These are phyloP conservation scores for Dothidotthia symphoricarpi DNA, from an alignment of 2,329 filamentous ascomycete genomes.

Conservation along the genomic window DNA sequence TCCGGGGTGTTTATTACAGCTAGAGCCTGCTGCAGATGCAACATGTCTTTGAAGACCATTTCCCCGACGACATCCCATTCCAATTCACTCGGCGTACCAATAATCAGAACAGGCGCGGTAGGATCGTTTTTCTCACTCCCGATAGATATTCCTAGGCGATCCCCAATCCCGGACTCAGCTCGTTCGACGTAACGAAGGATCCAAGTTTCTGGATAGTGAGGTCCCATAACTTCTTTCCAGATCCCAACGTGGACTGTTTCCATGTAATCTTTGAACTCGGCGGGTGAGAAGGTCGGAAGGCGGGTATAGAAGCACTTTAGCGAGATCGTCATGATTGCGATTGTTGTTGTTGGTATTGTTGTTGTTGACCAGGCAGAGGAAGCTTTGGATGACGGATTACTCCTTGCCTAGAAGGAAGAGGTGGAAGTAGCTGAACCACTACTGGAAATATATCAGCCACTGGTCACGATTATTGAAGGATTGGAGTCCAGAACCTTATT, in stretches of 20 bases:
- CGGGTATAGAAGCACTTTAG: slow-evolving; percentile 18
- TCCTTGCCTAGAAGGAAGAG: neutral
- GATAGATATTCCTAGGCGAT: slow-evolving; percentile 17
- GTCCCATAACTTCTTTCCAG: slow-evolving; percentile 17
- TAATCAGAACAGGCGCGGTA: slow-evolving; percentile 18
- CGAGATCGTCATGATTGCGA: slow-evolving; percentile 6
- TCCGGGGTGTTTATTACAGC: slow-evolving; percentile 15
- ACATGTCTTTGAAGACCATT: slow-evolving; percentile 22
- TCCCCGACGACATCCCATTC: slow-evolving; percentile 22
- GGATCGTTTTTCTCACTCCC: slow-evolving; percentile 12
- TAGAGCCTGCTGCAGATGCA: slow-evolving; percentile 24
- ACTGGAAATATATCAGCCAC: too few species aligned
- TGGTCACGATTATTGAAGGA: too few species aligned
- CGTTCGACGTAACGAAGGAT: slow-evolving; percentile 15
- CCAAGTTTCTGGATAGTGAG: slow-evolving; percentile 7
- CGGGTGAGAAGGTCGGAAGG: slow-evolving; percentile 17
- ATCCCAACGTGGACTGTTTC: slow-evolving; percentile 17
- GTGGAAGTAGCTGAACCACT: neutral
- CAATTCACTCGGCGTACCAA: slow-evolving; percentile 17
- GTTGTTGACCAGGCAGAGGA: neutral
- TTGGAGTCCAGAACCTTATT: too few species aligned
- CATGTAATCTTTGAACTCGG: slow-evolving; percentile 17
- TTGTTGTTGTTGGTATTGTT: slow-evolving; percentile 2
- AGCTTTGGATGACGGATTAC: neutral
- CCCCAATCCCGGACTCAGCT: slow-evolving; percentile 16